Base-by-base conservation (phyloP, 306 rosid genomes). In the Canavalia ensiformis region DNA sequence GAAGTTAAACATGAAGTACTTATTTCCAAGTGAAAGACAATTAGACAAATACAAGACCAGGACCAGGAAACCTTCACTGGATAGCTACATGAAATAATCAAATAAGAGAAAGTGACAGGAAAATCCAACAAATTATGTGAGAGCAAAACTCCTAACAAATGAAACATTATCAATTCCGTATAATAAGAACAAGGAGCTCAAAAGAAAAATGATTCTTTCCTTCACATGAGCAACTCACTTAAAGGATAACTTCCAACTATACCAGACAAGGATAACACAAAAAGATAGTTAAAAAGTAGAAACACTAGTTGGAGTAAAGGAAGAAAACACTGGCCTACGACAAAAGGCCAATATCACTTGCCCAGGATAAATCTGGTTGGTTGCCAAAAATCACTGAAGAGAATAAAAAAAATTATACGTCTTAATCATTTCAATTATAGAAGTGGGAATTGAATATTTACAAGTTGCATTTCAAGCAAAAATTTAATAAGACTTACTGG, bases 171-270 rank as follows among this genome's bases (percentile, higher is more conserved):
- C 73, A 72, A 37, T 75, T 47, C 39, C 49, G 74, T 63, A 79
- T 25, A 3, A 65, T 34, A 68, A 54, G 77, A 82, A 59, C 71
- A 79, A 45, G 82, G 57, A 81, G 74, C 72, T 52, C 45, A 51
- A 80, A 81, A 77, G 67, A 35, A 86, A 76, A 77, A 59, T 30
- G 58, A 49, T 78, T 58, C 60, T 55, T 83, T 80, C 47, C 84
- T 83, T 88, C 72, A 75, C 73, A 64, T 71, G 80, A 77, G 87
- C 68, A 76, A 34, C 67, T 41, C 78, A 82, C 89, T 83, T 84
- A 82, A 77, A 83, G 66, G 80, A 76, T 82, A 81, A 77, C 72
- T 78, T 79, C 60, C 68, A 84, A 18, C 76, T 34, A 58, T 68
- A 82, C 33, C 63, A 80, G 84, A 68, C 39, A 89, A 74, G 88